Conservation (phyloP, 2,329 filamentous ascomycete genomes). For the Fusarium sarcochroum region DNA sequence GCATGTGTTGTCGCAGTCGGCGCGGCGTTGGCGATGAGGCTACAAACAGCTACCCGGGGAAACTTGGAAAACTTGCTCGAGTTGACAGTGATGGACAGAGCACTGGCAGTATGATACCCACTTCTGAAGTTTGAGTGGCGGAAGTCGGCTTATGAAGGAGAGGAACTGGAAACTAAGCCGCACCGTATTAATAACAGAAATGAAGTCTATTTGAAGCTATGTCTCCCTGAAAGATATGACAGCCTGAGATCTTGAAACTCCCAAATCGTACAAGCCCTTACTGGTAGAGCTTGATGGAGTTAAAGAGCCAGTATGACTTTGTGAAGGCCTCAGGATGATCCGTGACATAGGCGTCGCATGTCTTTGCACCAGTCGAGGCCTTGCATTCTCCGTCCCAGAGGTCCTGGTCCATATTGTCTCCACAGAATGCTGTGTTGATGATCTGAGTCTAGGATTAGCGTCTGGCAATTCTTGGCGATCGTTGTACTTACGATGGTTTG, state of each 20-base stretch:
- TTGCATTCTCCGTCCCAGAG: conserved; percentile 33
- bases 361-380: conserved; percentile 57
- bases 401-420: conserved; percentile 60
- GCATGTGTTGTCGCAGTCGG: background rate
- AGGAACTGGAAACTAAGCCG: background rate
- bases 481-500: conserved; percentile 11
- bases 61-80: conserved; percentile 6
- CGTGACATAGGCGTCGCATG: conserved; percentile 78
- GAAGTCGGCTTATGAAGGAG: background rate
- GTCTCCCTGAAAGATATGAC: too few relatives aligned
- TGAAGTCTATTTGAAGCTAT: too few relatives aligned
- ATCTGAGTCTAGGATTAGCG: conserved; percentile 5
- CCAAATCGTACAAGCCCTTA: background rate
- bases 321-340: conserved; percentile 66
- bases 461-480: fast-evolving
- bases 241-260: fast-evolving
- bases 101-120: conserved; percentile 8
- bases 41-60: background rate
- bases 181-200: conserved; percentile 45
- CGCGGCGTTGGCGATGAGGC: conserved; percentile 13
- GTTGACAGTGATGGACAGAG: conserved; percentile 11
- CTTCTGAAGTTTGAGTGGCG: background rate
- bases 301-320: conserved; percentile 16
- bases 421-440: conserved; percentile 84
- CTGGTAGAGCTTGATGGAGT: conserved; percentile 22